Conservation (phyloP, 2,329 filamentous ascomycete species). For the Xylaria sp. region DNA sequence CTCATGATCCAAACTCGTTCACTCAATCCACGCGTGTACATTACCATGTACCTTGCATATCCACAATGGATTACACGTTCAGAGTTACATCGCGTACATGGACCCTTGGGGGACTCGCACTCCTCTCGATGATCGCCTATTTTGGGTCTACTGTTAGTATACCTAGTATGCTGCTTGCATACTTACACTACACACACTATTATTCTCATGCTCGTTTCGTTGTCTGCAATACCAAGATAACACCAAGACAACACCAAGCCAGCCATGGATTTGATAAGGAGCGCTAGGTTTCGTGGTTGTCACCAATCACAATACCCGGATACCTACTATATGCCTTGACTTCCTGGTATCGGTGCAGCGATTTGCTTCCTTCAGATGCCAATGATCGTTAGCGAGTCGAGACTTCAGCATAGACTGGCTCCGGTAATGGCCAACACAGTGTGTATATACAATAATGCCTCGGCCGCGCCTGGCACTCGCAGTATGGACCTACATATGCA, state of each 20-base stretch:
- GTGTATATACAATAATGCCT: neutral
- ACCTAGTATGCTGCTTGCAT: neutral
- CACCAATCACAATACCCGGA: neutral
- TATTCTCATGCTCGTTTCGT: neutral
- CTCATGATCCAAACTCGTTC: neutral
- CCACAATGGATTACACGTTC: neutral
- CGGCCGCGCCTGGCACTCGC: neutral
- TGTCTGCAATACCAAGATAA: neutral
- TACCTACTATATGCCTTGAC: neutral
- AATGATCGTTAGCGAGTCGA: too few species aligned
- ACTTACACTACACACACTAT: neutral
- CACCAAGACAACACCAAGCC: neutral
- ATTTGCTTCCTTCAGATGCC: conserved; percentile 1
- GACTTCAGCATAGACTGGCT: neutral
- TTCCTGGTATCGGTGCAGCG: neutral
- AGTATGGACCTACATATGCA: neutral
- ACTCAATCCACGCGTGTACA: neutral
- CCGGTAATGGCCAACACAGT: neutral
- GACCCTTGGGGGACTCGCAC: neutral
- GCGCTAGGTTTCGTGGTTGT: neutral
- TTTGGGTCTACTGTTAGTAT: neutral
- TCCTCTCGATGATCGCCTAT: neutral
- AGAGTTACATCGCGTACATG: neutral
- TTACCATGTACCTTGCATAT: neutral
- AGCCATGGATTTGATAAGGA: neutral